A percentile compares a stretch with the other conserved stretches of the same genome.
These are phyloP conservation scores for Cladosporium austrohemisphaericum DNA, from an alignment of 2,329 filamentous ascomycete species.

Conservation along the genomic window DNA sequence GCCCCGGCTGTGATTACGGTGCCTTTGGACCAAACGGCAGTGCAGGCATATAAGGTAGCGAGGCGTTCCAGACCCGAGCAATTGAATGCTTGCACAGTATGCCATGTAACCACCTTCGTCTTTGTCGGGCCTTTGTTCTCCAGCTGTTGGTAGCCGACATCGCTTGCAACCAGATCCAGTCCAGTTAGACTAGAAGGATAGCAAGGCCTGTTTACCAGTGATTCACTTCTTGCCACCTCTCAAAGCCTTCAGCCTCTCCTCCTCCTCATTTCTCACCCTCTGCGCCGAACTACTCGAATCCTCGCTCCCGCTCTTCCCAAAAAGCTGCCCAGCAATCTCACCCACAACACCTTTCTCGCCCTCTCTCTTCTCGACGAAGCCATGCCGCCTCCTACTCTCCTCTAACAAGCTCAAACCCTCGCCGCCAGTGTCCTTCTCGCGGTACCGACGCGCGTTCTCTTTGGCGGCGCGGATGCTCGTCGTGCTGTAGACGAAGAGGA, in stretches of 20 bases:
- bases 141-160: too few species aligned
- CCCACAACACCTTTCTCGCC: constrained; percentile 30
- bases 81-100: too few species aligned
- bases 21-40: too few species aligned
- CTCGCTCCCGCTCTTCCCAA: constrained; percentile 17
- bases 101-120: too few species aligned
- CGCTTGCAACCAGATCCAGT: too few species aligned
- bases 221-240: constrained; percentile 29
- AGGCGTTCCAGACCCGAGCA: too few species aligned
- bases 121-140: too few species aligned
- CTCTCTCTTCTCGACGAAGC: constrained; percentile 44
- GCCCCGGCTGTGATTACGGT: too few species aligned
- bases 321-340: constrained; percentile 29
- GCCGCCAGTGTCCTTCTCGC: constrained; percentile 55
- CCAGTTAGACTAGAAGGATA: too few species aligned
- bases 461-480: constrained; percentile 65
- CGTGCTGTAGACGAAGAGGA: constrained; percentile 60
- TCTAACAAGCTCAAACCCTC: constrained; percentile 50
- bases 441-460: constrained; percentile 57
- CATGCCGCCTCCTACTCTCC: constrained; percentile 53
- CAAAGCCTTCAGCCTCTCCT: constrained; percentile 37
- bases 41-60: too few species aligned
- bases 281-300: constrained; percentile 28
- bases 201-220: too few species aligned
- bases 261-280: constrained; percentile 32